These are phyloP conservation scores for Candida wancherniae DNA, from an alignment of 805 yeast species.

Conservation along the genomic window DNA sequence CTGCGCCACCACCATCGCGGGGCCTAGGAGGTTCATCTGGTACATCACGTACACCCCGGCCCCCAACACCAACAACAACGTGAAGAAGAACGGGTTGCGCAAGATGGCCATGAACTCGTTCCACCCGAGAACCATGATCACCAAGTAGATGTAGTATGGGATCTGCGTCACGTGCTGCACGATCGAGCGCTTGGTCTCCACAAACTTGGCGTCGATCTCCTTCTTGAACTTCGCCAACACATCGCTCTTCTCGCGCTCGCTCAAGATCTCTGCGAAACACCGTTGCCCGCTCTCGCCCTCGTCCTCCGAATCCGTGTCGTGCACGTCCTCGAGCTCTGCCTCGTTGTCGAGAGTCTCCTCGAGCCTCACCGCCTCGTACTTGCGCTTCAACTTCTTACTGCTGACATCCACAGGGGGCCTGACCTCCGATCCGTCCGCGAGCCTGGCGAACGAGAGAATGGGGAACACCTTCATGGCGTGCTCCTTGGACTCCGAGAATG, in stretches of 20 bases:
- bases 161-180: constrained; percentile 72
- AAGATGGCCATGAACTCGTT: constrained; percentile 87
- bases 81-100: constrained; percentile 78
- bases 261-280: constrained; percentile 53
- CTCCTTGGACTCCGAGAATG: constrained; percentile 56
- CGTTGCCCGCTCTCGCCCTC: constrained; percentile 21
- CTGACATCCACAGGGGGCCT: constrained; percentile 52
- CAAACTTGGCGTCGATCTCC: constrained; percentile 70
- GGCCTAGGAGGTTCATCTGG: constrained; percentile 68
- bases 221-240: constrained; percentile 60
- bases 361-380: constrained; percentile 27
- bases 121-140: constrained; percentile 84
- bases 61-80: constrained; percentile 50
- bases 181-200: constrained; percentile 87
- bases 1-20: constrained; percentile 57
- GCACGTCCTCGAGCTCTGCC: constrained; percentile 18
- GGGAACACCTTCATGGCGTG: constrained; percentile 57
- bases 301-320: constrained; percentile 11
- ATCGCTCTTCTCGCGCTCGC: constrained; percentile 51
- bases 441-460: constrained; percentile 50
- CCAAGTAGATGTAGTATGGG: constrained; percentile 74
- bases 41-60: constrained; percentile 67
- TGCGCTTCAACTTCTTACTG: constrained; percentile 19
- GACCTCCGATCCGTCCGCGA: constrained; percentile 50
- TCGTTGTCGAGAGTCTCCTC: constrained; percentile 32